These are phyloP conservation scores for Phanerochaete carnosa DNA, from an alignment of 768 basidiomycete genomes.

Conservation along the genomic window DNA sequence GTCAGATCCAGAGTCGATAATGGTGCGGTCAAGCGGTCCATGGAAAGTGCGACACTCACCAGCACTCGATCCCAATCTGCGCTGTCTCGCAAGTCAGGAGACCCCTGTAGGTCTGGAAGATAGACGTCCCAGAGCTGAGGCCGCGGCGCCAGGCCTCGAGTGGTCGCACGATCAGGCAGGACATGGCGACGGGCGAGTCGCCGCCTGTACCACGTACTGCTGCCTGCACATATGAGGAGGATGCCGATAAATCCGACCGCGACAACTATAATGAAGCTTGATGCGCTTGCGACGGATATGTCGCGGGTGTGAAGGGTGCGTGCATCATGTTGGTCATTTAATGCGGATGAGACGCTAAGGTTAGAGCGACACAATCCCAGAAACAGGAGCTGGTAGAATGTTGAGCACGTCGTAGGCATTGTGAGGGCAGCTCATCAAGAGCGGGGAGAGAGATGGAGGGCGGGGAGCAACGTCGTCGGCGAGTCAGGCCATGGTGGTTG, in stretches of 20 bases:
- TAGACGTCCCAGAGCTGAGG: slow-evolving; percentile 7
- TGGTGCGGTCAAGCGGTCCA: neutral
- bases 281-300: slow-evolving; percentile 6
- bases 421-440: too few species aligned
- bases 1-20: neutral
- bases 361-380: too few species aligned
- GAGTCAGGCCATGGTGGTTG: too few species aligned
- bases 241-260: slow-evolving; percentile 8
- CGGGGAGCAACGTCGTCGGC: too few species aligned
- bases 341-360: too few species aligned
- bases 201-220: slow-evolving; percentile 1
- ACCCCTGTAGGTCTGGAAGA: neutral
- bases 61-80: neutral
- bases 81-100: neutral
- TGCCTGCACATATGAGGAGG: slow-evolving; percentile 5
- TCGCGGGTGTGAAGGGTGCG: slow-evolving; percentile 4
- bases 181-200: neutral
- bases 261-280: slow-evolving; percentile 11
- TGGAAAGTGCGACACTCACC: neutral
- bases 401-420: too few species aligned
- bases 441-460: too few species aligned
- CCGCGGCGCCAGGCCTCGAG: neutral
- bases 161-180: neutral
- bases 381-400: too few species aligned
- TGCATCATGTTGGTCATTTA: too few species aligned